Evolutionary conservation across 2,329 filamentous ascomycete species (phyloP), one percentile per base, ranked within the genome.

Genomic region (Herpotrichia juniperi): DNA sequence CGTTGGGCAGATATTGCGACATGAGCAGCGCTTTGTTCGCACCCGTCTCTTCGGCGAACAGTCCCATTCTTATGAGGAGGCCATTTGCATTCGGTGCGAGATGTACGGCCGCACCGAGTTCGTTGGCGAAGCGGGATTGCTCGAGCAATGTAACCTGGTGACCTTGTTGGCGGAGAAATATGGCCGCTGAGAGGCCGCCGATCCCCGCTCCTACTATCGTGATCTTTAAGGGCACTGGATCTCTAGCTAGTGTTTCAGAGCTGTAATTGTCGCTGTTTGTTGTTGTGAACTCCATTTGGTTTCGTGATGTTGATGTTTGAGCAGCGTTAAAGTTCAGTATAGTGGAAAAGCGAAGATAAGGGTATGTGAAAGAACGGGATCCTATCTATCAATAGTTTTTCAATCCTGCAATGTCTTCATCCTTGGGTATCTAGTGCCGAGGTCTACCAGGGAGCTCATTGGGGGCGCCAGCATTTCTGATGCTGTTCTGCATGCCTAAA

Each of bases 81-180:
- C 83, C 82, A 64, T 86, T 85, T 2, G 79, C 74, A 59, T 88
- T 89, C 0, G 86, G 84, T 0, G 82, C 79, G 4, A 88, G 65
- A 60, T 87, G 84, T n/a, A 88, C 78, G 0, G 85, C 85, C 2
- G 85, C 84, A 0, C 85, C 85, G 1, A 78, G 71, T 66, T 87
- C 84, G 45, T 74, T 79, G 14, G 80, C 79, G 28, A 86, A 79
- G 1, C 74, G 73, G 0, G 83, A 85, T 62, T 83, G 79, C 57
- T 72, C 67, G 25, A 69, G 53, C 4, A 70, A 47, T 6, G 63
- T 67, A 2, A 69, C 57, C 2, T 47, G 16, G 42, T 71, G 68
- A 14, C 67, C 66, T 47, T 66, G 59, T 50, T 79, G 76, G 7
- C 83, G 76, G 1, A 87, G 69, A 11, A 76, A 78, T 30, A 86